A percentile compares a stretch with the other conserved stretches of the same genome.
Conservation (phyloP, 805 yeast species). For the Deakozyma indianensis region DNA sequence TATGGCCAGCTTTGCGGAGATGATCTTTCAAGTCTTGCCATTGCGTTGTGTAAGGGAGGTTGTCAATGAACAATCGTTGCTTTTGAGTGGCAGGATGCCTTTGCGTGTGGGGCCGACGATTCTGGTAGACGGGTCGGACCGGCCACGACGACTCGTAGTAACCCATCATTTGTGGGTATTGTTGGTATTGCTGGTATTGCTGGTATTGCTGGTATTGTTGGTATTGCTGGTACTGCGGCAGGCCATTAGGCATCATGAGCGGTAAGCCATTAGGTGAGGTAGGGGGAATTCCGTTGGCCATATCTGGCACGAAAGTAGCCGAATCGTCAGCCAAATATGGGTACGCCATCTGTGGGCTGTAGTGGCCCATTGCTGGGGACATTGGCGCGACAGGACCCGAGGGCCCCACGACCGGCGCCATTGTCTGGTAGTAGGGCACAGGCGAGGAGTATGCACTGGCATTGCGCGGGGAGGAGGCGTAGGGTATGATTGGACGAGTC, state of each 20-base stretch:
- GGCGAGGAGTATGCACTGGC: not conserved
- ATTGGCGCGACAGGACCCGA: not conserved
- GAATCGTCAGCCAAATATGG: not conserved
- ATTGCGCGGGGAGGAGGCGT: not conserved
- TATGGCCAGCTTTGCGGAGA: constrained; percentile 62
- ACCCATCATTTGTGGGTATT: not conserved
- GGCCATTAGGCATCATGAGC: not conserved
- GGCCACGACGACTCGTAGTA: not conserved
- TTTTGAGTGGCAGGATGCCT: not conserved
- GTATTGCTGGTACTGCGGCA: not conserved
- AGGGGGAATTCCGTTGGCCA: not conserved
- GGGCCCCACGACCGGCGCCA: not conserved
- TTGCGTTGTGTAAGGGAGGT: constrained; percentile 64
- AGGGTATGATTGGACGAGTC: no score
- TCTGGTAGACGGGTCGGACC: not conserved
- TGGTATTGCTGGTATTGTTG: not conserved
- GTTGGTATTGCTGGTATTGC: not conserved
- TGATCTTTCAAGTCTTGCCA: constrained; percentile 83
- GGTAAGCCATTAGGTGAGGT: not conserved
- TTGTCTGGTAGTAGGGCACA: not conserved
- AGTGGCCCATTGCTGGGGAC: not conserved
- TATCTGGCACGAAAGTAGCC: no score
- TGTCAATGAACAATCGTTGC: constrained; percentile 46
- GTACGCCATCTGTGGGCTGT: not conserved
- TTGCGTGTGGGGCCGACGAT: not conserved